A percentile compares a stretch with the other conserved stretches of the same genome.
Conservation (phyloP, 2,329 filamentous ascomycete species). For the Xylariaceae sp. region DNA sequence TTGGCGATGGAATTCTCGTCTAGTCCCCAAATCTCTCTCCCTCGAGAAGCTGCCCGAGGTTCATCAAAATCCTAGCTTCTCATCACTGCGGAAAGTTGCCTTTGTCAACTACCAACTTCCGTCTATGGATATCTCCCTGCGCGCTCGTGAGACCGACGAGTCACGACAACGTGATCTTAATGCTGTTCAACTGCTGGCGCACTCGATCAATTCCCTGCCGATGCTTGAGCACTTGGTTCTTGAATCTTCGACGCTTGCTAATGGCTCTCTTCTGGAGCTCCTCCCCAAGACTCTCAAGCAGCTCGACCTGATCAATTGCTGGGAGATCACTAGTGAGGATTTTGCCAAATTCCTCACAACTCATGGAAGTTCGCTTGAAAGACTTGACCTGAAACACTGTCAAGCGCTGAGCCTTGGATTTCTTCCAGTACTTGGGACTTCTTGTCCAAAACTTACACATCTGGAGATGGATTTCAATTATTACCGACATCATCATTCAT, state of each 20-base stretch:
- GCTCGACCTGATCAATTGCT: constrained; percentile 75
- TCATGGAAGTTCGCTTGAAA: constrained; percentile 63
- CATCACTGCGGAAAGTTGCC: constrained; percentile 48
- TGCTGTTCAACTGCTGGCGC: constrained; percentile 35
- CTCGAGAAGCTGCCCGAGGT: constrained; percentile 45
- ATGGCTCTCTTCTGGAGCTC: constrained; percentile 61
- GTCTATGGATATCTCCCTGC: constrained; percentile 26
- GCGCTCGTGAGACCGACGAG: constrained; percentile 15
- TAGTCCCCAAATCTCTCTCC: constrained; percentile 42
- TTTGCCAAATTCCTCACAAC: constrained; percentile 61
- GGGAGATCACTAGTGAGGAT: constrained; percentile 64
- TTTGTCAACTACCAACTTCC: constrained; percentile 62
- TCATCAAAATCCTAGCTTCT: constrained; percentile 55
- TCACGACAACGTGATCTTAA: constrained; percentile 26
- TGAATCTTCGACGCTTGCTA: constrained; percentile 69
- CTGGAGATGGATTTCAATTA: constrained; percentile 77
- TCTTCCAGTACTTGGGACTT: constrained; percentile 57
- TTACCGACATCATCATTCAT: constrained; percentile 63
- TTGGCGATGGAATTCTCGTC: constrained; percentile 59
- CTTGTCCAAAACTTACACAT: constrained; percentile 66
- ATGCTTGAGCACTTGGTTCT: constrained; percentile 65
- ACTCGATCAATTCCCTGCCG: constrained; percentile 50
- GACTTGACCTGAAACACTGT: constrained; percentile 72
- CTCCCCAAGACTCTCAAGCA: constrained; percentile 63
- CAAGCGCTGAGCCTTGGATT: constrained; percentile 74